These are phyloP conservation scores for Lithohypha guttulata DNA, from an alignment of 2,329 filamentous ascomycete species.

Conservation along the genomic window DNA sequence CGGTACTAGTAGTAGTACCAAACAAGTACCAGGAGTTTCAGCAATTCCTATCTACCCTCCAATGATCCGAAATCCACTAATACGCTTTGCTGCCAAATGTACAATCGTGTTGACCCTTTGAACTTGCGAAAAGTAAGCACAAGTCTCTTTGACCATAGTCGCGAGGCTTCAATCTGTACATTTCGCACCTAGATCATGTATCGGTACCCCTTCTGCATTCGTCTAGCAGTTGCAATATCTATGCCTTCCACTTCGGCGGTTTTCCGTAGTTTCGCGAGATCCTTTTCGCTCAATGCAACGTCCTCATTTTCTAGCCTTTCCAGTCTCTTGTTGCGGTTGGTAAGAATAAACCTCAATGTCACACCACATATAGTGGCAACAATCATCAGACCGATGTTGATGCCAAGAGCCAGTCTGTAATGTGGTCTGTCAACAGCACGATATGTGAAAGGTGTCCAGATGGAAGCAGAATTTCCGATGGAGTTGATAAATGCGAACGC, in stretches of 20 bases:
- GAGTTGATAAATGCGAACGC: slow-evolving; percentile 46
- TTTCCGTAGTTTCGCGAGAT: slow-evolving; percentile 37
- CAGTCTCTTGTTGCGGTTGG: slow-evolving; percentile 40
- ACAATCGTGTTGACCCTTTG: too few species aligned
- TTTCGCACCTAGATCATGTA: slow-evolving; percentile 38
- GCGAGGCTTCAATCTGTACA: too few species aligned
- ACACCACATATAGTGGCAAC: slow-evolving; percentile 28
- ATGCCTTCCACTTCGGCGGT: slow-evolving; percentile 44
- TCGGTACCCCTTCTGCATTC: slow-evolving; percentile 45
- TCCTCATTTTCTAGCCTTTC: slow-evolving; percentile 42
- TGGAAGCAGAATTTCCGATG: slow-evolving; percentile 41
- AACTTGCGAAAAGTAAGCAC: too few species aligned
- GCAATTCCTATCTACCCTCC: too few species aligned
- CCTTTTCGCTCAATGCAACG: slow-evolving; percentile 35
- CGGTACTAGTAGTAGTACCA: too few species aligned
- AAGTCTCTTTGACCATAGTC: too few species aligned
- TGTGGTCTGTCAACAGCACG: slow-evolving; percentile 27
- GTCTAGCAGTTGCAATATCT: slow-evolving; percentile 38
- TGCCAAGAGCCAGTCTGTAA: slow-evolving; percentile 32
- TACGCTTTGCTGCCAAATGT: too few species aligned
- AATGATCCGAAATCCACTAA: too few species aligned
- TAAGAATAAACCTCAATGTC: slow-evolving; percentile 30
- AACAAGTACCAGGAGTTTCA: too few species aligned
- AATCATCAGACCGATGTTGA: slow-evolving; percentile 31
- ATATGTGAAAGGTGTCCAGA: slow-evolving; percentile 43